phyloP scores from a whole-genome alignment of 2,329 filamentous ascomycete genomes.

The Pseudofabraea citricarpa region DNA sequence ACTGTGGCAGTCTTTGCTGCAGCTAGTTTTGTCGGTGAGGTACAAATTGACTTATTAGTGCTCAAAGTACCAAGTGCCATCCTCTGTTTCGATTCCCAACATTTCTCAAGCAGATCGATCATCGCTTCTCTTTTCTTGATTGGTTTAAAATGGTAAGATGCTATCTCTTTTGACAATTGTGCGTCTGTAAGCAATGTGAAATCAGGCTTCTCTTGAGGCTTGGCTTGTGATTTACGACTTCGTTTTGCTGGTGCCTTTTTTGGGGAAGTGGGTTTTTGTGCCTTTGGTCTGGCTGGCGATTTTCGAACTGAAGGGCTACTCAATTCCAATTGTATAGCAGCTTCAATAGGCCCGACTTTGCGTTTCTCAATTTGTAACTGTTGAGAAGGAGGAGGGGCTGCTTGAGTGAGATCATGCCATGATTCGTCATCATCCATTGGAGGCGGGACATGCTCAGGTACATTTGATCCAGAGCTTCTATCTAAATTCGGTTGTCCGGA shows the following conservation, averaged over 20 bases:
- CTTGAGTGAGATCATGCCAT: conserved; percentile 16
- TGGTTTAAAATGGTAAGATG: conserved; percentile 66
- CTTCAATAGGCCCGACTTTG: conserved; percentile 8
- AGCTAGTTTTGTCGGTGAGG: not conserved
- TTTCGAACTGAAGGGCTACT: conserved; percentile 8
- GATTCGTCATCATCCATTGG: conserved; percentile 7
- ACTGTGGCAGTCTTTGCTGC: conserved; percentile 19
- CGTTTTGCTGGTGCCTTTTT: not conserved
- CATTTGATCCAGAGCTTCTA: not conserved
- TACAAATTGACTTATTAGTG: conserved; percentile 15
- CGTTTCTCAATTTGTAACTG: not conserved
- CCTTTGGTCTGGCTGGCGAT: not conserved
- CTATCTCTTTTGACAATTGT: conserved; percentile 57
- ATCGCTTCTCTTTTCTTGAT: conserved; percentile 64
- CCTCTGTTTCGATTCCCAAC: conserved; percentile 59
- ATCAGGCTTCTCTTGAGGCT: conserved; percentile 39
- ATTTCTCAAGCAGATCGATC: conserved; percentile 65
- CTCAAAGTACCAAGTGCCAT: conserved; percentile 19
- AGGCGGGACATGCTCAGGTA: not conserved
- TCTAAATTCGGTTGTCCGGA: not conserved
- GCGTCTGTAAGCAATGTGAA: conserved; percentile 58
- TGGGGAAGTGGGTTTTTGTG: not conserved
- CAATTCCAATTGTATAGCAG: conserved; percentile 10
- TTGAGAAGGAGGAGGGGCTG: not conserved
- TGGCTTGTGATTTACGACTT: not conserved